Evolutionary conservation across 2,329 filamentous ascomycete species (phyloP).

Genomic region (Colletotrichum navitas): DNA sequence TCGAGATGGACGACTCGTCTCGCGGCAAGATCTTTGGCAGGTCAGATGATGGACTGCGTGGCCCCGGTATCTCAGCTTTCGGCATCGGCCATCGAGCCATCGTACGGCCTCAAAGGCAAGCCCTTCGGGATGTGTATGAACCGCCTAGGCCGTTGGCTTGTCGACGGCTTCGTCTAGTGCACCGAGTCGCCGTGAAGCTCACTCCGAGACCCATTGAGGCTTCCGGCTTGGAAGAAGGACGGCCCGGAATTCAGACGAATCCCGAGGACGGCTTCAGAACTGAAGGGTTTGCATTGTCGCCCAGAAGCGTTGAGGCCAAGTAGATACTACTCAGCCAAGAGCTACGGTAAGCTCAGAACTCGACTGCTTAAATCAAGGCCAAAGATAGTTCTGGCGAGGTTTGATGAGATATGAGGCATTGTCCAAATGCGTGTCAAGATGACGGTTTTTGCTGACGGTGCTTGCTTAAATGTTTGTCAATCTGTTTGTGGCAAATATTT

Average conservation of each 20-base stretch:
- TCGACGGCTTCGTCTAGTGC: constrained; percentile 22
- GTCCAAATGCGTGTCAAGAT: neutral
- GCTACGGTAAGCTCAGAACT: neutral
- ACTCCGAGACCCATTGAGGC: constrained; percentile 15
- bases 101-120: constrained; percentile 3
- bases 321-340: neutral
- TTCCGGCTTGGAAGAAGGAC: neutral
- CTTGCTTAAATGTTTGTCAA: constrained; percentile 23
- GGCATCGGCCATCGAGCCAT: constrained; percentile 13
- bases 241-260: neutral
- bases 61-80: constrained; percentile 1
- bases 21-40: constrained; percentile 1
- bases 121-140: neutral
- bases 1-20: neutral
- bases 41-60: constrained; percentile 9
- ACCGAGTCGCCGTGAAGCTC: constrained; percentile 9
- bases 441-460: neutral
- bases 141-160: neutral
- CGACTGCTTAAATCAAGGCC: neutral
- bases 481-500: constrained; percentile 18
- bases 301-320: neutral
- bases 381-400: neutral
- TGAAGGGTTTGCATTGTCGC: neutral
- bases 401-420: neutral
- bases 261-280: neutral